Conservation (phyloP, 345 rosid species). For the Iberis pinnata region DNA sequence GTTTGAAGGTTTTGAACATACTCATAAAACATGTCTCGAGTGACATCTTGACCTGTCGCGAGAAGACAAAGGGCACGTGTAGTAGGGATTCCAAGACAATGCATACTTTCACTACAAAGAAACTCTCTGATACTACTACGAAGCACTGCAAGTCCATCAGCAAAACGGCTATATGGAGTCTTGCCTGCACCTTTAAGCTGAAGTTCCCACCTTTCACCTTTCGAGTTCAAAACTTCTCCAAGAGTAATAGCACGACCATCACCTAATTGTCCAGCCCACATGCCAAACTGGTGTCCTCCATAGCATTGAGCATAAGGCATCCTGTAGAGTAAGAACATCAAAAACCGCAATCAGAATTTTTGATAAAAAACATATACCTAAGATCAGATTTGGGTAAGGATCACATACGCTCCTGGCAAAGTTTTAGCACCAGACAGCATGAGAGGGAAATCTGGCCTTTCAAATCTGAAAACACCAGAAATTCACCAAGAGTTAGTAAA, state of each 20-base stretch:
- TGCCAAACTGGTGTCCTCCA: constrained; percentile 97
- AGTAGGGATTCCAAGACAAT: constrained; percentile 86
- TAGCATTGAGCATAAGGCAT: constrained; percentile 88
- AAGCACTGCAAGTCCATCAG: constrained; percentile 95
- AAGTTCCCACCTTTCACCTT: constrained; percentile 88
- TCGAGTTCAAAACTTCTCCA: constrained; percentile 79
- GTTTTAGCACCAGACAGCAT: constrained; percentile 67
- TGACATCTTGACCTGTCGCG: constrained; percentile 82
- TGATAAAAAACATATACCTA: neutral
- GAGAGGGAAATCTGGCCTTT: constrained; percentile 77
- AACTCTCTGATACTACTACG: constrained; percentile 96
- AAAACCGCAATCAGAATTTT: constrained; percentile 11
- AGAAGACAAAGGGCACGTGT: constrained; percentile 94
- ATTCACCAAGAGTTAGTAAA: no score
- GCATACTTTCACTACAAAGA: constrained; percentile 93
- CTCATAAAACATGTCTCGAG: constrained; percentile 99
- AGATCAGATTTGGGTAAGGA: constrained; percentile 5
- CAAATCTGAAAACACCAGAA: constrained; percentile 81
- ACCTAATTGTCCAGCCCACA: constrained; percentile 99
- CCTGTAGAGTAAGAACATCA: constrained; percentile 34
- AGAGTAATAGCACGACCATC: constrained; percentile 97
- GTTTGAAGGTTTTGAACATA: constrained; percentile 39
- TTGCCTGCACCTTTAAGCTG: constrained; percentile 97
- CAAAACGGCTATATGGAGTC: constrained; percentile 95
- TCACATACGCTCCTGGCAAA: constrained; percentile 68